phyloP scores from a whole-genome alignment of 352 stramenopile species.

The Globisporangium emineosum region DNA sequence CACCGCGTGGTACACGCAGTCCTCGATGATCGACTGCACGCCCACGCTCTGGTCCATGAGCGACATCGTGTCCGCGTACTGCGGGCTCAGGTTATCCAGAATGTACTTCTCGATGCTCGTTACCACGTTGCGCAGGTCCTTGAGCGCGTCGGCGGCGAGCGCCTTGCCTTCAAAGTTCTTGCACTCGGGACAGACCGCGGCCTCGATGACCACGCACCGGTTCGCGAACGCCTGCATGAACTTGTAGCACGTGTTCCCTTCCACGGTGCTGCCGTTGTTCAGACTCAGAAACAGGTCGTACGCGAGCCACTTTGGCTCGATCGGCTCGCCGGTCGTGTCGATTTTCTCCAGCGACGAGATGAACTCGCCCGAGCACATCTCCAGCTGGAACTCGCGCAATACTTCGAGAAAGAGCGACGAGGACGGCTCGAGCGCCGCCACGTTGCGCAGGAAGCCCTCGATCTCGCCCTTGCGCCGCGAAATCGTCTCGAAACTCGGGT shows the following conservation, averaged over 20 bases:
- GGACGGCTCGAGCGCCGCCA: constrained; percentile 59
- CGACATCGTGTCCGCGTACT: constrained; percentile 66
- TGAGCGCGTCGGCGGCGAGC: constrained; percentile 52
- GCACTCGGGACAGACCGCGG: constrained; percentile 50
- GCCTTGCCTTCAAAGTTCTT: constrained; percentile 48
- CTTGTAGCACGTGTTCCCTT: constrained; percentile 75
- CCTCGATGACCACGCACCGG: constrained; percentile 60
- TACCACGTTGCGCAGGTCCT: constrained; percentile 61
- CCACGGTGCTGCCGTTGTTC: constrained; percentile 58
- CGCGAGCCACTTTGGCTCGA: constrained; percentile 72
- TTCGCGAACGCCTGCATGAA: constrained; percentile 78
- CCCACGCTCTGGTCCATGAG: constrained; percentile 57
- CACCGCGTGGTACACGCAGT: constrained; percentile 67
- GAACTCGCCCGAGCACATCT: constrained; percentile 77
- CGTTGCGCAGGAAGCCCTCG: constrained; percentile 71
- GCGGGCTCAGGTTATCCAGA: constrained; percentile 51
- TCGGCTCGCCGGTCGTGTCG: constrained; percentile 54
- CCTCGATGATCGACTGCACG: constrained; percentile 49
- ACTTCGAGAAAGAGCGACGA: constrained; percentile 54
- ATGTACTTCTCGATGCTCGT: constrained; percentile 81
- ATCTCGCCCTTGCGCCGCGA: constrained; percentile 53
- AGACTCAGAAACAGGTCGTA: constrained; percentile 76
- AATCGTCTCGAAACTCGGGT: constrained; percentile 39
- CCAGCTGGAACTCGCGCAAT: constrained; percentile 59
- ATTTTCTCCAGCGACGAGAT: constrained; percentile 74